A percentile compares a stretch with the other conserved stretches of the same genome.
phyloP scores from a whole-genome alignment of 2,329 filamentous ascomycete genomes.

The Aspergillus pseudoterreus region DNA sequence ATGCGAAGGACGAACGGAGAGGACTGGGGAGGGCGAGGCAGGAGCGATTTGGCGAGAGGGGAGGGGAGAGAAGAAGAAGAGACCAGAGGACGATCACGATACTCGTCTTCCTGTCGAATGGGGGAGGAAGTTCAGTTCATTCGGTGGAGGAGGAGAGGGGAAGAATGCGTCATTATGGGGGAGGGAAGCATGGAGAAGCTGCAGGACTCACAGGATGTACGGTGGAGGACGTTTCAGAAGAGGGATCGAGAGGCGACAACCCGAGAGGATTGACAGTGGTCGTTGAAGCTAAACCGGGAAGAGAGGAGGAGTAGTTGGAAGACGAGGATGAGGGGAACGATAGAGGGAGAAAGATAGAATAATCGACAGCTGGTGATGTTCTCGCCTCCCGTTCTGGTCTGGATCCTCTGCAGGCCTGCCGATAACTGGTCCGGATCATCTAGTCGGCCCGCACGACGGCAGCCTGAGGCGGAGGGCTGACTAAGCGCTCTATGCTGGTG shows the following conservation, averaged over 20 bases:
- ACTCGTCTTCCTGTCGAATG: conserved; percentile 7
- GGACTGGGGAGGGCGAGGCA: background rate
- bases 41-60: conserved; percentile 22
- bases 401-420: conserved; percentile 17
- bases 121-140: conserved; percentile 7
- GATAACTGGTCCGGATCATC: conserved; percentile 16
- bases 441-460: conserved; percentile 14
- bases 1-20: conserved; percentile 1
- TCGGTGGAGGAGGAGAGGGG: conserved; percentile 6
- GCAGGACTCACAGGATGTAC: background rate
- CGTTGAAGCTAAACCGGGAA: background rate
- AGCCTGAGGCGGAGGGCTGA: background rate
- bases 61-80: conserved; percentile 5
- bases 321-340: background rate
- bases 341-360: conserved; percentile 2
- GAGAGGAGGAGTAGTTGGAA: conserved; percentile 1
- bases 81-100: conserved; percentile 6
- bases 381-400: conserved; percentile 21
- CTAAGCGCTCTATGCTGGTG: background rate
- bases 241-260: conserved; percentile 1
- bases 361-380: background rate
- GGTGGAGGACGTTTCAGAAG: background rate
- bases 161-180: conserved; percentile 37
- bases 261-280: background rate
- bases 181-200: conserved; percentile 1